phyloP scores from a whole-genome alignment of 2,329 filamentous ascomycete genomes.

The Ophiocordyceps robertsii region DNA sequence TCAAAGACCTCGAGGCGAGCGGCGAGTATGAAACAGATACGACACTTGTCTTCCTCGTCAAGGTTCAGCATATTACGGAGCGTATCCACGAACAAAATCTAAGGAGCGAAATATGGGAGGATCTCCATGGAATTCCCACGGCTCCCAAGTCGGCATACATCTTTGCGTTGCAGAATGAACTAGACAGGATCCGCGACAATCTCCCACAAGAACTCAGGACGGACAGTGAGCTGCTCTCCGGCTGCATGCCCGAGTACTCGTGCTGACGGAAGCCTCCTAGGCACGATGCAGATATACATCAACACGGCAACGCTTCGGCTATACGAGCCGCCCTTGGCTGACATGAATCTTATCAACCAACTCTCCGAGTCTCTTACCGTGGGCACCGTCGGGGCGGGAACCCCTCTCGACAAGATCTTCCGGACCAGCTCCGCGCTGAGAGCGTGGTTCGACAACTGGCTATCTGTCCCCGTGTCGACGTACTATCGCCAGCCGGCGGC shows the following conservation, averaged over 20 bases:
- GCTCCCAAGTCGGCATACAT: conserved; percentile 31
- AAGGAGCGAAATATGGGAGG: conserved; percentile 19
- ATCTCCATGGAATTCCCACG: conserved; percentile 18
- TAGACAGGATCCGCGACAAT: conserved; percentile 24
- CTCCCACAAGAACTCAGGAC: conserved; percentile 20
- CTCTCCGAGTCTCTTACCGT: conserved; percentile 29
- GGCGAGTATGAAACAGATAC: conserved; percentile 33
- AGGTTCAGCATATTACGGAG: conserved; percentile 35
- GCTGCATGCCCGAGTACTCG: background rate
- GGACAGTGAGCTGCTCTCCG: conserved; percentile 20
- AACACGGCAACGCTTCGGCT: conserved; percentile 28
- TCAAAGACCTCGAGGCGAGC: conserved; percentile 27
- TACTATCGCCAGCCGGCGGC: conserved; percentile 34
- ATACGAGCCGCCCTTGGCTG: conserved; percentile 32
- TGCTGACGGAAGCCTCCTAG: conserved; percentile 10
- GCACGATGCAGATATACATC: conserved; percentile 24
- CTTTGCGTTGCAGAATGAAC: conserved; percentile 29
- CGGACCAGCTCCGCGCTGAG: conserved; percentile 32
- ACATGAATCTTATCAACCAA: conserved; percentile 24
- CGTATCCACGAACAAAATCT: conserved; percentile 30
- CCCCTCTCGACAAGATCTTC: conserved; percentile 35
- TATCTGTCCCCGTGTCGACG: conserved; percentile 24
- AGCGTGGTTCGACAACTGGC: conserved; percentile 35
- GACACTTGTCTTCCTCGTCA: conserved; percentile 31
- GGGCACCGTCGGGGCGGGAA: conserved; percentile 20